These are phyloP conservation scores for Yamadazyma insecticola DNA, from an alignment of 805 yeast genomes.

Conservation along the genomic window DNA sequence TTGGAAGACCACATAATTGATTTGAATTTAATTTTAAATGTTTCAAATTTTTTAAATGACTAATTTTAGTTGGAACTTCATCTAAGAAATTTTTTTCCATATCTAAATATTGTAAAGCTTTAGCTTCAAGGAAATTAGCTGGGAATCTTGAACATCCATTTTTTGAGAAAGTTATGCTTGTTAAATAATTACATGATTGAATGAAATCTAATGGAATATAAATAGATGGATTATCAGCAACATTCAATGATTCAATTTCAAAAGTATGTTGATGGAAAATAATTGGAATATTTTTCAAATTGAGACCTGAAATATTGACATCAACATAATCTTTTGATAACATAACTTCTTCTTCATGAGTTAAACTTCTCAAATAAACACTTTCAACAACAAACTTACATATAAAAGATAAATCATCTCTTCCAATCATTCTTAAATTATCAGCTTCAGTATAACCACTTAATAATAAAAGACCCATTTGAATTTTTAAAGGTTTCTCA, in stretches of 20 bases:
- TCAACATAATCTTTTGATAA: constrained; percentile 62
- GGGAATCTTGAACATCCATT: constrained; percentile 78
- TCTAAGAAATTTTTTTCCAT: constrained; percentile 75
- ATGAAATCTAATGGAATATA: constrained; percentile 80
- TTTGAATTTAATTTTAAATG: constrained; percentile 71
- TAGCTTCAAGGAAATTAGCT: constrained; percentile 62
- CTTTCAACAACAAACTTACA: constrained; percentile 75
- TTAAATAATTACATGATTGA: constrained; percentile 72
- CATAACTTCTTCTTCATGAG: constrained; percentile 66
- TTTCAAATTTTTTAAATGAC: constrained; percentile 50
- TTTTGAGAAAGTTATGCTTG: constrained; percentile 61
- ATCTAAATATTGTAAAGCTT: constrained; percentile 61
- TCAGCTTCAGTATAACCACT: constrained; percentile 82
- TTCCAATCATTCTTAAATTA: constrained; percentile 69
- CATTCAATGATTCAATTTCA: constrained; percentile 76
- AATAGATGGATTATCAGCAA: constrained; percentile 82
- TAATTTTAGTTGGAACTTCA: constrained; percentile 53
- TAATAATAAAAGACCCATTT: constrained; percentile 62
- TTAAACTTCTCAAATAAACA: constrained; percentile 54
- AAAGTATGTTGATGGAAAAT: constrained; percentile 74
- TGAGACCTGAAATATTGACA: constrained; percentile 68
- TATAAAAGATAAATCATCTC: constrained; percentile 77
- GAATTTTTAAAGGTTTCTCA: constrained; percentile 76
- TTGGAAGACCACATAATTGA: constrained; percentile 60
- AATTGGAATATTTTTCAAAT: constrained; percentile 80